Evolutionary conservation across 352 stramenopile species (phyloP), one percentile per base, ranked within the genome.

Genomic region (Poterioochromonas sp.): DNA sequence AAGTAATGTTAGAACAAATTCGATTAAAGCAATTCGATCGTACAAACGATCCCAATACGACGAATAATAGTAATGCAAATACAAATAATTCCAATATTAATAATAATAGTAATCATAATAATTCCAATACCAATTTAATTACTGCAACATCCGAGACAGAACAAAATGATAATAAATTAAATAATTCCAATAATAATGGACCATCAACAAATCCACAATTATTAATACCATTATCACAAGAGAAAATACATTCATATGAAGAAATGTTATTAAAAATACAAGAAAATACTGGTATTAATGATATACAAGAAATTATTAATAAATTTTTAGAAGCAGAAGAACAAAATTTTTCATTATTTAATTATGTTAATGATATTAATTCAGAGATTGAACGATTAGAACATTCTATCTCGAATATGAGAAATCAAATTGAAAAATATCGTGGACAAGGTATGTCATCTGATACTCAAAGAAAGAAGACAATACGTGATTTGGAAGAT

Each of bases 341-440:
- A 74, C 89, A 97, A 74, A 98, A 97, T 84, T 97, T 97, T 80
- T 96, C 90, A 39, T 79, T 97, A 2, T 97, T 97, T 81, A 96
- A 94, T 82, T 96, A 96, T 77, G 87, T 95, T 29, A 96, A 96
- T 79, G 90, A 97, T 76, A 90, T 96, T 82, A 92, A 85, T 64
- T 94, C 91, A 74, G 92, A 97, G 79, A 92, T 96, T 77, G 92
- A 95, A 65, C 92, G 91, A 76, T 85, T 95, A n/a, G 88, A 95
- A 47, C 89, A 95, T 70, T 85, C 89, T 78, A 86, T 93, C 76
- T 79, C 87, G 29, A 85, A 68, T 62, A 89, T 82, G 39, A 74
- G 77, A 12, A 82, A 93, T 11, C 90, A 96, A 82, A 88, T 95
- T 53, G 86, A 84, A 40, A 90, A 90, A 78, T 88, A 86, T 74